Evolutionary conservation across 2,329 filamentous ascomycete genomes (phyloP).

Genomic region (Furcasterigmium sp.): DNA sequence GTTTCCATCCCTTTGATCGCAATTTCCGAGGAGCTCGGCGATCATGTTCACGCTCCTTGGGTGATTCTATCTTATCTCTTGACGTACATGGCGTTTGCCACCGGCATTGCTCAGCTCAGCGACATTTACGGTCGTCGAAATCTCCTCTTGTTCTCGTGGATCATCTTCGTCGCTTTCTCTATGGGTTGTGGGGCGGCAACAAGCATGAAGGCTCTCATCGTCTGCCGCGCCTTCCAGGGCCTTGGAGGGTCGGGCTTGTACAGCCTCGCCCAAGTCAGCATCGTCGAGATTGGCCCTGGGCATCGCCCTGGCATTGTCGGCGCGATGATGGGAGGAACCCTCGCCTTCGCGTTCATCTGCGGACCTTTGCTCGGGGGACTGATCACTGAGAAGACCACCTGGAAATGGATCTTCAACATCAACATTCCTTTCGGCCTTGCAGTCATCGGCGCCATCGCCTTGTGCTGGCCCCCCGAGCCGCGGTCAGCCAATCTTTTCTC

Average conservation of each 20-base stretch:
- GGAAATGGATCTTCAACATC: conserved; percentile 58
- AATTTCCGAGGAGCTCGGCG: conserved; percentile 45
- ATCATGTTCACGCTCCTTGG: conserved; percentile 49
- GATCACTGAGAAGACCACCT: conserved; percentile 46
- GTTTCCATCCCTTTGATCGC: conserved; percentile 53
- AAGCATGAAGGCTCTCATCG: conserved; percentile 47
- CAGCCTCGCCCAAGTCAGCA: conserved; percentile 51
- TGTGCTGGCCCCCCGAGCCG: conserved; percentile 35
- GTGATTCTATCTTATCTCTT: conserved; percentile 51
- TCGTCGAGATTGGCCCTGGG: conserved; percentile 51
- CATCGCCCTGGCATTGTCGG: conserved; percentile 49
- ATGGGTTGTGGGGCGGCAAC: conserved; percentile 45
- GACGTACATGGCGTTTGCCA: conserved; percentile 54
- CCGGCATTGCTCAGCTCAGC: conserved; percentile 53
- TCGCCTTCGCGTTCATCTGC: conserved; percentile 52
- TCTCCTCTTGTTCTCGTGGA: conserved; percentile 44
- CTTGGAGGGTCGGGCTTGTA: conserved; percentile 58
- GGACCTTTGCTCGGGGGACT: conserved; percentile 53
- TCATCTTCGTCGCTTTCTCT: conserved; percentile 50
- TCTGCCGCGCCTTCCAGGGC: conserved; percentile 54
- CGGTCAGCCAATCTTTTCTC: conserved; percentile 28
- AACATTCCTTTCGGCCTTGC: conserved; percentile 50
- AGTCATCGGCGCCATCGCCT: conserved; percentile 40
- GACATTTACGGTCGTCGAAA: conserved; percentile 53
- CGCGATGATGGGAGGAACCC: conserved; percentile 48